Percentiles rank a stretch among this genome's conserved stretches.
phyloP scores from a whole-genome alignment of 2,329 filamentous ascomycete genomes.

The Claviceps humidiphila region DNA sequence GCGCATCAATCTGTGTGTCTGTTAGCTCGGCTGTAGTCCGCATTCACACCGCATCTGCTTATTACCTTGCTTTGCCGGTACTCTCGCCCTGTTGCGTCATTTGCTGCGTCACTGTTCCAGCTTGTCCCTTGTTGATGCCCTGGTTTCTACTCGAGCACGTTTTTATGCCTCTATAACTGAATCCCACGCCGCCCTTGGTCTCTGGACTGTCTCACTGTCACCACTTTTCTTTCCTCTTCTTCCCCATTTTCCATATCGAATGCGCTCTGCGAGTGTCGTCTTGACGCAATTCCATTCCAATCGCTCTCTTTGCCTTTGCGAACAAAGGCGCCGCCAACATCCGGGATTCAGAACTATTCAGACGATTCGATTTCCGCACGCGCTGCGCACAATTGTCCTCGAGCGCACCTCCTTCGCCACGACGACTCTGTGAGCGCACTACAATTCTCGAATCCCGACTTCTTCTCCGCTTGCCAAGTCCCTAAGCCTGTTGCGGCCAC shows the following conservation, averaged over 20 bases:
- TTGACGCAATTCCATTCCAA: neutral
- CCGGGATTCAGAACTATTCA: neutral
- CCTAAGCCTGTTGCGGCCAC: neutral
- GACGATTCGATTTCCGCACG: neutral
- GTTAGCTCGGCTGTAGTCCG: neutral
- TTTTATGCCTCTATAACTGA: conserved; percentile 4
- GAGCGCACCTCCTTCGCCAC: neutral
- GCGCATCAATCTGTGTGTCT: too few species aligned
- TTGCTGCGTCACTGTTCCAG: neutral
- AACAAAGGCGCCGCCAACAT: neutral
- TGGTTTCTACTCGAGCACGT: neutral
- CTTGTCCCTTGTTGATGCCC: neutral
- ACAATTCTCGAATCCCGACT: neutral
- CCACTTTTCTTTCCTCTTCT: conserved; percentile 4
- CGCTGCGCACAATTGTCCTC: neutral
- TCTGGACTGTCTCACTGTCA: conserved; percentile 6
- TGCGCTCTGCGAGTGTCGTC: neutral
- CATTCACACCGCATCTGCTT: neutral
- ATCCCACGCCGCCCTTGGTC: conserved; percentile 4
- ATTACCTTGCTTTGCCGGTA: neutral
- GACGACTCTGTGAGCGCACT: neutral
- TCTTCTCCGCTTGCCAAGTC: neutral
- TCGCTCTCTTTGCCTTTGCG: neutral
- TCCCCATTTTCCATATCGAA: neutral
- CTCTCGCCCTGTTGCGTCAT: neutral